Evolutionary conservation across 2,329 filamentous ascomycete species (phyloP).

Genomic region (Alternaria sp.): DNA sequence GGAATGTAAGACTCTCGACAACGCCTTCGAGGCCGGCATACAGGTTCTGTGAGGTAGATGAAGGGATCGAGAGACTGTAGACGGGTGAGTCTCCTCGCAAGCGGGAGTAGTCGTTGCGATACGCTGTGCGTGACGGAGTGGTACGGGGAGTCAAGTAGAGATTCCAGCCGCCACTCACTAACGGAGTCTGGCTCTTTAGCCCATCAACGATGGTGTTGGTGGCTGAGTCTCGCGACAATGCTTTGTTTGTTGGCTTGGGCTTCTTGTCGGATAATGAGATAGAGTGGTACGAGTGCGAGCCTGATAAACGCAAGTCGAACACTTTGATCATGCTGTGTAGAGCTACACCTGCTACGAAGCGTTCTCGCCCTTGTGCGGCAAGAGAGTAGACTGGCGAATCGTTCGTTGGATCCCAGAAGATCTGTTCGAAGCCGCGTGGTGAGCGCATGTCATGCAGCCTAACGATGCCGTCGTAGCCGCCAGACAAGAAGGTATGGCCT

Average conservation of each 20-base stretch:
- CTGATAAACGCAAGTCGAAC: conserved; percentile 64
- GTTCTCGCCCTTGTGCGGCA: conserved; percentile 61
- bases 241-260: not conserved
- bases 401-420: conserved; percentile 63
- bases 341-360: conserved; percentile 63
- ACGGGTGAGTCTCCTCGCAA: conserved; percentile 47
- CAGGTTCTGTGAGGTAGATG: conserved; percentile 51
- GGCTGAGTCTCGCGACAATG: conserved; percentile 11
- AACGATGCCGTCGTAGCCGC: conserved; percentile 63
- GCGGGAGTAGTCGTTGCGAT: no score
- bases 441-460: conserved; percentile 68
- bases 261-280: no score
- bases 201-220: conserved; percentile 21
- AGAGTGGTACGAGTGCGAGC: conserved; percentile 47
- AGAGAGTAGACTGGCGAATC: conserved; percentile 65
- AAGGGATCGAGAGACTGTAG: conserved; percentile 57
- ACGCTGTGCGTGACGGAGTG: conserved; percentile 16
- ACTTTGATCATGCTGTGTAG: conserved; percentile 66
- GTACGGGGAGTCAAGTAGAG: conserved; percentile 53
- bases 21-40: conserved; percentile 57
- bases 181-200: not conserved
- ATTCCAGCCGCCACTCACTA: conserved; percentile 50
- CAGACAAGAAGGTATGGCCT: conserved; percentile 63
- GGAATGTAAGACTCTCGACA: conserved; percentile 53
- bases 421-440: conserved; percentile 53